Evolutionary conservation across 1,284 basidiomycete species (phyloP).

Genomic region (Wallemia ichthyophaga): DNA sequence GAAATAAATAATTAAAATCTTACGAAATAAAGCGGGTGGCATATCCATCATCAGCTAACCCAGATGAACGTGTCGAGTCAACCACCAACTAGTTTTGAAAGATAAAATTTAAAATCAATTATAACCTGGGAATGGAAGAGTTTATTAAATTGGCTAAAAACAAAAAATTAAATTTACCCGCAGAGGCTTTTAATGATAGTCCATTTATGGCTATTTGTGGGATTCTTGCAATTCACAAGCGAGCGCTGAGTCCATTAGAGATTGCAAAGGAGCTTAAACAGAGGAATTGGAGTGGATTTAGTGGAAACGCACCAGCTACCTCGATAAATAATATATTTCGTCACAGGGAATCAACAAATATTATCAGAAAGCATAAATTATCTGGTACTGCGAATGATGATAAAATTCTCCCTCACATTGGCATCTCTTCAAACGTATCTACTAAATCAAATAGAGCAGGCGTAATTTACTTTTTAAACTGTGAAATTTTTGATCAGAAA

Average conservation of each 20-base stretch:
- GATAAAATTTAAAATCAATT: background rate
- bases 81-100: too few species aligned
- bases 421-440: too few species aligned
- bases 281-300: background rate
- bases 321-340: background rate
- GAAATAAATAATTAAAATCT: background rate
- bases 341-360: background rate
- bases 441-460: background rate
- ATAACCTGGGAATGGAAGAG: background rate
- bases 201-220: background rate
- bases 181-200: background rate
- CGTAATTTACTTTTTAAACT: background rate
- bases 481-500: background rate
- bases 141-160: background rate
- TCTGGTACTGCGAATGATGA: background rate
- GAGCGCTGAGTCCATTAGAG: background rate
- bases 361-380: background rate
- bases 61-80: too few species aligned
- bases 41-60: background rate
- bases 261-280: background rate
- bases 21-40: background rate
- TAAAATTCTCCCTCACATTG: background rate
- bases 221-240: background rate
- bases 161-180: background rate
- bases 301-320: background rate